These are phyloP conservation scores for Spencermartinsiella ligniputridi DNA, from an alignment of 1,139 yeast genomes.

Conservation along the genomic window DNA sequence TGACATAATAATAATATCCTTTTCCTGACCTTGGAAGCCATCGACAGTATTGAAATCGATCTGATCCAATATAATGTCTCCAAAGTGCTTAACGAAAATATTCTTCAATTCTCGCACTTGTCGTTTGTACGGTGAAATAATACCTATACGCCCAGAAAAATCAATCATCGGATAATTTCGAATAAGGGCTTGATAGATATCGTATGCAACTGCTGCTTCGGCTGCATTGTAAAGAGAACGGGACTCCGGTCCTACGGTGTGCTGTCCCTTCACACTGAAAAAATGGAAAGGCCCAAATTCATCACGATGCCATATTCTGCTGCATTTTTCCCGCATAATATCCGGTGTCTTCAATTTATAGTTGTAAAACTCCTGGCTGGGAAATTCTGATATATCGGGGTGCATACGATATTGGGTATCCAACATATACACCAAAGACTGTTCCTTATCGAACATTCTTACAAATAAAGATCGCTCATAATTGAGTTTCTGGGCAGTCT, in stretches of 20 bases:
- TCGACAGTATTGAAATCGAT: conserved; percentile 93
- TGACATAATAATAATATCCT: conserved; percentile 86
- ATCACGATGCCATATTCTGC: conserved; percentile 69
- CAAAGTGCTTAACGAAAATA: conserved; percentile 56
- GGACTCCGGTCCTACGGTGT: conserved; percentile 54
- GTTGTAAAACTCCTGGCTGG: conserved; percentile 76
- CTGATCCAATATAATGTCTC: conserved; percentile 55
- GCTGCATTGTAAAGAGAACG: conserved; percentile 64
- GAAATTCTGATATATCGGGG: conserved; percentile 82
- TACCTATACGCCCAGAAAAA: conserved; percentile 73
- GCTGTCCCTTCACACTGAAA: conserved; percentile 64
- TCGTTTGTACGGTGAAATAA: conserved; percentile 92
- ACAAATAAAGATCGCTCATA: conserved; percentile 94
- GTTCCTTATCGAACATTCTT: conserved; percentile 74
- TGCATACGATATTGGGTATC: conserved; percentile 99
- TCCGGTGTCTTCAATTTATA: conserved; percentile 73
- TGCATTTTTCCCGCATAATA: conserved; percentile 53
- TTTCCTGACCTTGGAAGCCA: conserved; percentile 98
- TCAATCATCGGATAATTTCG: conserved; percentile 33
- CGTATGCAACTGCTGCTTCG: conserved; percentile 72
- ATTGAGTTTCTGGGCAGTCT: conserved; percentile 69
- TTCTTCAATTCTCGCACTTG: conserved; percentile 62
- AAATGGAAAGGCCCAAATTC: conserved; percentile 71
- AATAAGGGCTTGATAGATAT: conserved; percentile 49
- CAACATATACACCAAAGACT: conserved; percentile 62